Conservation (phyloP, 83 land plant genomes). For the Diphasiastrum complanatum region DNA sequence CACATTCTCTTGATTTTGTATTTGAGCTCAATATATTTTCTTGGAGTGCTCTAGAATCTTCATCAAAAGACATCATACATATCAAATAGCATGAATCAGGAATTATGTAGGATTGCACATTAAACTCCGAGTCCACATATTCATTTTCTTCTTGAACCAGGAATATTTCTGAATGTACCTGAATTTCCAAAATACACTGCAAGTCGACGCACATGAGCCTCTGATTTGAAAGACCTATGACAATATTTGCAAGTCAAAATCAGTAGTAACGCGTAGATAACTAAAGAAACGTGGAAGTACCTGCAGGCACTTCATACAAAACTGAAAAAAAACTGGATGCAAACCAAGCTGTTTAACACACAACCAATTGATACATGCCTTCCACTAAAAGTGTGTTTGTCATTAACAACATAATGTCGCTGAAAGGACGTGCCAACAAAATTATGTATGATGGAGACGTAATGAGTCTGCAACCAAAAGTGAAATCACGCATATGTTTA, state of each 20-base stretch:
- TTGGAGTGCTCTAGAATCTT: no score
- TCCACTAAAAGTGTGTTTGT: no score
- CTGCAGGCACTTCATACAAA: neutral
- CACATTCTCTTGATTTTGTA: neutral
- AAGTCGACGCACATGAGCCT: constrained; percentile 10
- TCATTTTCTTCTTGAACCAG: neutral
- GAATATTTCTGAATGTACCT: neutral
- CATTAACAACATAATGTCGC: constrained; percentile 23
- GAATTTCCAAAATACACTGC: constrained; percentile 9
- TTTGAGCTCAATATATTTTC: no score
- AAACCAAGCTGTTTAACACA: neutral
- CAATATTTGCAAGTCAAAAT: neutral
- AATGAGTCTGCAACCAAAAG: constrained; percentile 20
- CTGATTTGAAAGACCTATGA: constrained; percentile 17
- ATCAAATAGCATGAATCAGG: constrained; percentile 6
- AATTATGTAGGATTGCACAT: neutral
- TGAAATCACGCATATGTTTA: no score
- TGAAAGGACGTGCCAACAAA: constrained; percentile 27
- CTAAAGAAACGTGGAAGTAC: neutral
- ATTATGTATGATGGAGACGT: constrained; percentile 32
- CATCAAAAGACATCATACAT: no score
- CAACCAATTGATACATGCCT: no score
- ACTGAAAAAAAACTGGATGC: neutral
- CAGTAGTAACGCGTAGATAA: constrained; percentile 3
- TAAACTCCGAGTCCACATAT: neutral